These are phyloP conservation scores for Brasilioporus rufonigricans DNA, from an alignment of 768 basidiomycete genomes.

Conservation along the genomic window DNA sequence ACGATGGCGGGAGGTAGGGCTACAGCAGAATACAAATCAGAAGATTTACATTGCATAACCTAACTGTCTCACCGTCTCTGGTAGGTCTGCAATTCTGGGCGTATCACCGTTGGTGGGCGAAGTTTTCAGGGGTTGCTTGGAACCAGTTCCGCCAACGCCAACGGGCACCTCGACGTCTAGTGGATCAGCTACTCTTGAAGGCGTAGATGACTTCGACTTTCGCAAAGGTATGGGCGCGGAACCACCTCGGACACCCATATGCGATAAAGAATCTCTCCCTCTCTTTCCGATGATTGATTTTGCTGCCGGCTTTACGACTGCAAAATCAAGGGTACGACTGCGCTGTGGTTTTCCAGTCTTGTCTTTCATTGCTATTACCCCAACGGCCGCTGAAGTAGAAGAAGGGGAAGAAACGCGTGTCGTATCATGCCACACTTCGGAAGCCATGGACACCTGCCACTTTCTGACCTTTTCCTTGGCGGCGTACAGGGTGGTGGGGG, in stretches of 20 bases:
- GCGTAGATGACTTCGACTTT: conserved; percentile 14
- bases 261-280: conserved; percentile 6
- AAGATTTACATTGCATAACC: conserved; percentile 1
- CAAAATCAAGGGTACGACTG: conserved; percentile 38
- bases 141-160: background rate
- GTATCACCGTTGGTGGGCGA: conserved; percentile 4
- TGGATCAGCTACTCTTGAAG: background rate
- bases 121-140: conserved; percentile 1
- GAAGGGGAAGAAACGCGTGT: background rate
- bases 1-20: conserved; percentile 57
- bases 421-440: conserved; percentile 15
- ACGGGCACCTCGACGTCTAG: background rate
- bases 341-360: conserved; percentile 17
- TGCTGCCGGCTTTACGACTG: conserved; percentile 41
- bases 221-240: conserved; percentile 10
- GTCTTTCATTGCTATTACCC: conserved; percentile 10
- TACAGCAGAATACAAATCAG: conserved; percentile 21
- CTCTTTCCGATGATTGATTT: conserved; percentile 24
- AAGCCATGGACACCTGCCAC: conserved; percentile 34
- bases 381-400: conserved; percentile 4
- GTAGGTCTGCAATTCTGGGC: conserved; percentile 33
- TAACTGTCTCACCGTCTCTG: conserved; percentile 36
- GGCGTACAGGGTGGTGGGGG: conserved; percentile 25
- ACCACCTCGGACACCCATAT: background rate
- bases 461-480: conserved; percentile 36